Conservation (phyloP, 371 early-diverging fungal species). For the Smittium mucronatum region DNA sequence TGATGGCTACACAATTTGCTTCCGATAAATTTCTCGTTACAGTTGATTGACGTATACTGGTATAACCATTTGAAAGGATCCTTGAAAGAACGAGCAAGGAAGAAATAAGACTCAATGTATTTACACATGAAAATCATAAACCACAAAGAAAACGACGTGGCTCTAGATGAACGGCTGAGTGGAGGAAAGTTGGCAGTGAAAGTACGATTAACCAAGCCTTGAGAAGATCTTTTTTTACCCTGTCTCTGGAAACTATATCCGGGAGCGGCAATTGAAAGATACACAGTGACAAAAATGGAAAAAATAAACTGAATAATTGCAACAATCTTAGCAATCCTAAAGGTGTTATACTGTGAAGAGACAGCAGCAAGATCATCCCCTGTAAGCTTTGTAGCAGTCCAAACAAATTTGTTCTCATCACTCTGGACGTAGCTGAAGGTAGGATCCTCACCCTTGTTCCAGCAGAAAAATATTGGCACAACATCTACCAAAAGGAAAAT, state of each 20-base stretch:
- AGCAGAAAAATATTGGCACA: slow-evolving; percentile 53
- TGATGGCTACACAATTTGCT: slow-evolving; percentile 47
- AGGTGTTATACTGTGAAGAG: slow-evolving; percentile 26
- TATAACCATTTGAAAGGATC: slow-evolving; percentile 63
- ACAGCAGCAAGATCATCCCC: slow-evolving; percentile 24
- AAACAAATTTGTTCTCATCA: neutral
- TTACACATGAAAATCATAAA: slow-evolving; percentile 60
- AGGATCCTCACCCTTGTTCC: slow-evolving; percentile 30
- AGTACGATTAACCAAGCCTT: slow-evolving; percentile 45
- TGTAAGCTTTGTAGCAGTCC: neutral
- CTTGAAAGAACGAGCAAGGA: slow-evolving; percentile 66
- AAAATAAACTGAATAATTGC: slow-evolving; percentile 50
- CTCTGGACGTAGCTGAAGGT: slow-evolving; percentile 14
- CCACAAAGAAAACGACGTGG: slow-evolving; percentile 68
- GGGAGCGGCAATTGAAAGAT: slow-evolving; percentile 53
- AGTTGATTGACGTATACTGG: slow-evolving; percentile 40
- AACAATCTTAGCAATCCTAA: slow-evolving; percentile 43
- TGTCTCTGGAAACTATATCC: slow-evolving; percentile 45
- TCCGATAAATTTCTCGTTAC: slow-evolving; percentile 42
- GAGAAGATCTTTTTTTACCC: slow-evolving; percentile 33
- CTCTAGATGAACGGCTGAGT: slow-evolving; percentile 54
- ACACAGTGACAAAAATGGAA: slow-evolving; percentile 49
- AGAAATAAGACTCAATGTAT: slow-evolving; percentile 70
- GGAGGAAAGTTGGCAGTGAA: slow-evolving; percentile 73
- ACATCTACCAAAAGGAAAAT: slow-evolving; percentile 47